Base-by-base conservation (phyloP, 805 yeast genomes). In the Cyberlindnera mississippiensis region DNA sequence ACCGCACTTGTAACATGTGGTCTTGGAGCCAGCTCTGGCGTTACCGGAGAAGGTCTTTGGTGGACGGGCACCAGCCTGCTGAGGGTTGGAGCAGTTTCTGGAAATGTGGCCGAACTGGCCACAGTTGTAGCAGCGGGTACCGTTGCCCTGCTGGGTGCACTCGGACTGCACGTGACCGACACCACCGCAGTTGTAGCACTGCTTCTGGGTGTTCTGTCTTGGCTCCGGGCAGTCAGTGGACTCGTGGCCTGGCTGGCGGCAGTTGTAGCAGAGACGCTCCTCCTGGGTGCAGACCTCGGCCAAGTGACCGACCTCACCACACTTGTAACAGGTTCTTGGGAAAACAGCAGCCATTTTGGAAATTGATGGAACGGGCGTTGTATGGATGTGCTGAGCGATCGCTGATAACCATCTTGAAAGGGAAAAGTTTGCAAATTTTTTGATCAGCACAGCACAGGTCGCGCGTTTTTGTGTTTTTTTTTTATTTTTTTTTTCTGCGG, bases 151-250 rank as follows among this genome's bases (percentile, higher is more conserved):
- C 65, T 82, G 57, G 69, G 73, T 60, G 70, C 97, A 89, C 62
- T 89, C 96, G 38, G 84, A 69, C 66, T 84, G 87, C 56, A 89
- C 81, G 61, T 89, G 97, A 42, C 96, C 96, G 44, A 83, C 75
- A 63, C 83, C 85, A 58, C 93, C 93, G 70, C 97, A 89, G 66
- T 84, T 84, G 82, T 85, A 89, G 68, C 97, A 89, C 66, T 89
- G 89, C 68, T 89, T 89, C 64, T 78, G 78, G 55, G 80, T 79
- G 53, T 85, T 77, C 66, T 88, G 89, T 67, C 82, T 85, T 62
- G 96, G 95, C 61, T 81, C 80, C 34, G 93, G 84, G 68, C 97
- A 89, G 51, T 85, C 95, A 55, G 79, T 76, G 41, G 93, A 85
- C 67, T 86, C 90, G 67, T 87, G 96, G 51, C 93, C 93, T 46